A percentile compares a stretch with the other conserved stretches of the same genome.
Conservation (phyloP, 2,329 filamentous ascomycete species). For the Ascochyta viciae-villosae region DNA sequence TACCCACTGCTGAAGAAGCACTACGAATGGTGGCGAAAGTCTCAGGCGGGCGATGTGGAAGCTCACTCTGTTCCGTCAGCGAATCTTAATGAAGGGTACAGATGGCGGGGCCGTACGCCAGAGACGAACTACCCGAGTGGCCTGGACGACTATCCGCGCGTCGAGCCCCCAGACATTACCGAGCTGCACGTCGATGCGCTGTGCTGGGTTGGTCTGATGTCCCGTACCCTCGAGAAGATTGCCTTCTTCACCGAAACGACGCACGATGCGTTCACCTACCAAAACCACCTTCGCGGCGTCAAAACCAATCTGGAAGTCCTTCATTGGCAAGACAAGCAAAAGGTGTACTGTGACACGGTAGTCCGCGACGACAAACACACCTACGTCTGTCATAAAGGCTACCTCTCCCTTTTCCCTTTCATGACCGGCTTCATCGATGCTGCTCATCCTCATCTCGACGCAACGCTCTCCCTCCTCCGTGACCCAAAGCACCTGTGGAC, state of each 20-base stretch:
- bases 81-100: conserved; percentile 76
- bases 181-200: conserved; percentile 93
- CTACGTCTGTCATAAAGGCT: conserved; percentile 92
- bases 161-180: conserved; percentile 87
- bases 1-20: conserved; percentile 90
- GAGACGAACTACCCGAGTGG: conserved; percentile 87
- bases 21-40: conserved; percentile 91
- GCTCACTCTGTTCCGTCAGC: conserved; percentile 33
- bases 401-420: conserved; percentile 91
- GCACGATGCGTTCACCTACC: conserved; percentile 76
- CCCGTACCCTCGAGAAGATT: conserved; percentile 77
- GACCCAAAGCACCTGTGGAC: conserved; percentile 87
- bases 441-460: conserved; percentile 75
- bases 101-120: conserved; percentile 87
- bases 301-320: conserved; percentile 83
- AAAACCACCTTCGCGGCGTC: conserved; percentile 74
- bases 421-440: conserved; percentile 78
- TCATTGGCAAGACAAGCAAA: conserved; percentile 83
- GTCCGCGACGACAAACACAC: conserved; percentile 85
- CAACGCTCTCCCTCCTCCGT: conserved; percentile 75
- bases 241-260: conserved; percentile 72
- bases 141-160: conserved; percentile 90
- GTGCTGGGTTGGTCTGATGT: conserved; percentile 96
- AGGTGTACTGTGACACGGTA: conserved; percentile 88
- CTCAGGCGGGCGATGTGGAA: conserved; percentile 75